Conservation (phyloP, 129 eudicot species). For the Lonicera japonica region DNA sequence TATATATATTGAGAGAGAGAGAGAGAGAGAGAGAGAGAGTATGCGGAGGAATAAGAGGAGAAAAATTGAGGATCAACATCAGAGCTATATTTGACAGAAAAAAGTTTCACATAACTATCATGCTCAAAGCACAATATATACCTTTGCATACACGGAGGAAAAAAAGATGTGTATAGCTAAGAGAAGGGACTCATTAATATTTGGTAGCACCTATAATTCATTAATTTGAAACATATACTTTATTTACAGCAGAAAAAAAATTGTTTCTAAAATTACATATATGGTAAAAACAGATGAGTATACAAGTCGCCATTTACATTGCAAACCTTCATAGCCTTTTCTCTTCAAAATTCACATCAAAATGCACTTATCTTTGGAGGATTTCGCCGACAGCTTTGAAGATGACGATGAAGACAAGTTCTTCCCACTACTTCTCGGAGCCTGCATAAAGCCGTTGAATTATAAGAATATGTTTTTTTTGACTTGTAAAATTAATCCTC, state of each 20-base stretch:
- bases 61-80: no score
- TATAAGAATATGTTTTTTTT: neutral
- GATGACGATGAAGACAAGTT: constrained; percentile 31
- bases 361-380: constrained; percentile 64
- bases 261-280: constrained; percentile 1
- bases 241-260: constrained; percentile 17
- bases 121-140: no score
- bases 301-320: constrained; percentile 29
- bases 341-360: constrained; percentile 43
- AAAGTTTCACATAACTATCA: no score
- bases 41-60: no score
- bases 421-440: constrained; percentile 42
- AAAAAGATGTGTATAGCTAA: neutral
- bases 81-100: no score
- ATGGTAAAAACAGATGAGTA: neutral
- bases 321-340: constrained; percentile 1
- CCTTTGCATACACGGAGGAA: no score
- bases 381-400: constrained; percentile 50
- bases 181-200: neutral
- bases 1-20: neutral
- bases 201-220: constrained; percentile 2
- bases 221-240: neutral
- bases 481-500: neutral
- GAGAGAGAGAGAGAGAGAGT: neutral
- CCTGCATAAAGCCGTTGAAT: constrained; percentile 32